phyloP scores from a whole-genome alignment of 768 basidiomycete genomes.

The Clitopilus passeckerianus region DNA sequence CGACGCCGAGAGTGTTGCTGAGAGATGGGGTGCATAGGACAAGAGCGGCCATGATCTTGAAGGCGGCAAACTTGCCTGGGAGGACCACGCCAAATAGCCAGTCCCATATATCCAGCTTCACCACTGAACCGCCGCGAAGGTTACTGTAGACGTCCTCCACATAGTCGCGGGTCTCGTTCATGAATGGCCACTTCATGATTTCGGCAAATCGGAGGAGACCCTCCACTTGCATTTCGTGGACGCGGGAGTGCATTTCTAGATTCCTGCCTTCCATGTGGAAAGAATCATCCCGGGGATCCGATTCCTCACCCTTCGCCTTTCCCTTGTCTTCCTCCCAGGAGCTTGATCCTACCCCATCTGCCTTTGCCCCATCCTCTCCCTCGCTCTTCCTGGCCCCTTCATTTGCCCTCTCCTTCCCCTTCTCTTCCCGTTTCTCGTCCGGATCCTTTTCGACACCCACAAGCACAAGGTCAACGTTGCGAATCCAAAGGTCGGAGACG shows the following conservation, averaged over 20 bases:
- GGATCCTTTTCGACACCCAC: background rate
- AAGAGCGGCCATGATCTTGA: constrained; percentile 5
- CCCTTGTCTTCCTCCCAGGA: no score
- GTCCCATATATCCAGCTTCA: background rate
- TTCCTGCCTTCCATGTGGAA: background rate
- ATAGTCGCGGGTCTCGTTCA: constrained; percentile 4
- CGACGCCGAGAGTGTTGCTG: background rate
- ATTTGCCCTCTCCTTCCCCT: background rate
- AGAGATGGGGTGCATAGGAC: constrained; percentile 1
- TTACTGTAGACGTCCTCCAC: constrained; percentile 4
- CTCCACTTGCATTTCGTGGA: constrained; percentile 5
- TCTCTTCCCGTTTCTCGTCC: background rate
- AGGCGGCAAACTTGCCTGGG: constrained; percentile 3
- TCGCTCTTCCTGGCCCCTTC: background rate
- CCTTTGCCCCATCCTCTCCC: no score
- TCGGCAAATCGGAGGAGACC: constrained; percentile 4
- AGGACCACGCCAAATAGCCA: constrained; percentile 6
- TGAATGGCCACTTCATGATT: constrained; percentile 4
- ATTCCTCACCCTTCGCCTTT: no score
- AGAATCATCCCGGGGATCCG: background rate
- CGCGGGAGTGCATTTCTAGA: background rate
- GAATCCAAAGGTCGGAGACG: constrained; percentile 2
- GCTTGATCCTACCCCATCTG: no score
- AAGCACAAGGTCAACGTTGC: constrained; percentile 2
- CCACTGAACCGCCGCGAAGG: background rate